phyloP scores from a whole-genome alignment of 2,329 filamentous ascomycete species.

The Trichoderma koningii region DNA sequence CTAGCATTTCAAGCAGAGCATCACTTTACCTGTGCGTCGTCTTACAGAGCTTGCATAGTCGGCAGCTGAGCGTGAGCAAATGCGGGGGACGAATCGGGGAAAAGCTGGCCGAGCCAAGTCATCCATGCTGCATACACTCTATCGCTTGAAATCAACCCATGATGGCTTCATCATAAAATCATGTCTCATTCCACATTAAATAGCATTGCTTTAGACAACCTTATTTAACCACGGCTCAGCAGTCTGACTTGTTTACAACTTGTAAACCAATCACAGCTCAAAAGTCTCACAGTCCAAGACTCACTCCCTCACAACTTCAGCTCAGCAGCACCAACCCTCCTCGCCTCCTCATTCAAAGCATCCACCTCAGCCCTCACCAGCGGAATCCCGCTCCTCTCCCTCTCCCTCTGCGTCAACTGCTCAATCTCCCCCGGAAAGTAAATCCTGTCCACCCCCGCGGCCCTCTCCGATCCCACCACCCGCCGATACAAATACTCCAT shows the following conservation, averaged over 20 bases:
- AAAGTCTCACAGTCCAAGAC: too few species aligned
- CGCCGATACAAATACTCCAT: constrained; percentile 59
- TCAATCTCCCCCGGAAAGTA: constrained; percentile 66
- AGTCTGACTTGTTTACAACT: too few species aligned
- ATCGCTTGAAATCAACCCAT: not conserved
- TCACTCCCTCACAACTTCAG: constrained; percentile 25
- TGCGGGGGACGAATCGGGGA: not conserved
- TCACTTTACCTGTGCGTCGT: not conserved
- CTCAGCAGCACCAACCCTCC: constrained; percentile 42
- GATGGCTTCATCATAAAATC: not conserved
- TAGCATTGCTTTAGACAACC: too few species aligned
- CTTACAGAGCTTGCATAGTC: not conserved
- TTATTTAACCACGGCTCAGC: too few species aligned
- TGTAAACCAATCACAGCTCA: too few species aligned
- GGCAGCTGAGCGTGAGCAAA: not conserved
- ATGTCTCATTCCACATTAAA: not conserved
- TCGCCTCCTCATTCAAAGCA: constrained; percentile 57
- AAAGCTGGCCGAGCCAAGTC: not conserved
- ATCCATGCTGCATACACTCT: not conserved
- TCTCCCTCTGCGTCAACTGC: constrained; percentile 54
- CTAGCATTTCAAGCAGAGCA: too few species aligned
- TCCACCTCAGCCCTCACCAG: constrained; percentile 59
- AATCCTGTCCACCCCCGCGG: constrained; percentile 58
- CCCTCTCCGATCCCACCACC: constrained; percentile 57
- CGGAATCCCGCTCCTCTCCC: constrained; percentile 59